Percentiles rank a stretch among this genome's conserved stretches.
phyloP scores from a whole-genome alignment of 495 filamentous ascomycete genomes.

The Penicillium bialowiezense region DNA sequence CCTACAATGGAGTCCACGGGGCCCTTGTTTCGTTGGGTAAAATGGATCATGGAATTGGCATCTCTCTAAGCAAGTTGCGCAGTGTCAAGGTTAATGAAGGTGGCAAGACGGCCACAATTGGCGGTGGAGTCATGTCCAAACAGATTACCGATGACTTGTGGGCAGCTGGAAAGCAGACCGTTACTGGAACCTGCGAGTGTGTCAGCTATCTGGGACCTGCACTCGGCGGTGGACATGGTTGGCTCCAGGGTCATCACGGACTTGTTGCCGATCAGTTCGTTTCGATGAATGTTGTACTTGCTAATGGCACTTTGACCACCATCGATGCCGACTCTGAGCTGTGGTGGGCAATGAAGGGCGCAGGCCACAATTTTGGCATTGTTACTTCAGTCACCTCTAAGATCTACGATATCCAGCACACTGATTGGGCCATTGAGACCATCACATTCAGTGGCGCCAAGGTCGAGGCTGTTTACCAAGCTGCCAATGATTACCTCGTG shows the following conservation, averaged over 20 bases:
- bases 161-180: slow-evolving; percentile 27
- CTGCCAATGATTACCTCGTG: slow-evolving; percentile 40
- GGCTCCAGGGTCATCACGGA: slow-evolving; percentile 56
- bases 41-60: slow-evolving; percentile 49
- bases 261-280: slow-evolving; percentile 58
- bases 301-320: slow-evolving; percentile 44
- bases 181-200: slow-evolving; percentile 56
- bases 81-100: slow-evolving; percentile 37
- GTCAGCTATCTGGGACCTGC: slow-evolving; percentile 52
- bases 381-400: slow-evolving; percentile 47
- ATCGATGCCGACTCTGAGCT: slow-evolving; percentile 44
- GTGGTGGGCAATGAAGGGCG: slow-evolving; percentile 57
- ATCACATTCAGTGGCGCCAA: slow-evolving; percentile 47
- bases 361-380: slow-evolving; percentile 63
- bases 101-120: slow-evolving; percentile 47
- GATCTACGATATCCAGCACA: slow-evolving; percentile 42
- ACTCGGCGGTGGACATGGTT: slow-evolving; percentile 62
- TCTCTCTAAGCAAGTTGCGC: slow-evolving; percentile 40
- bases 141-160: slow-evolving; percentile 28
- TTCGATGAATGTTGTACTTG: slow-evolving; percentile 52
- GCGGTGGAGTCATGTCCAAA: slow-evolving; percentile 46
- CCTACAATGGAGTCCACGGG: slow-evolving; percentile 48
- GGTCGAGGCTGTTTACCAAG: slow-evolving; percentile 46
- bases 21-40: slow-evolving; percentile 36
- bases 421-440: slow-evolving; percentile 42